Evolutionary conservation across 805 yeast genomes (phyloP).

Genomic region (Cyberlindnera samutprakarnensis): DNA sequence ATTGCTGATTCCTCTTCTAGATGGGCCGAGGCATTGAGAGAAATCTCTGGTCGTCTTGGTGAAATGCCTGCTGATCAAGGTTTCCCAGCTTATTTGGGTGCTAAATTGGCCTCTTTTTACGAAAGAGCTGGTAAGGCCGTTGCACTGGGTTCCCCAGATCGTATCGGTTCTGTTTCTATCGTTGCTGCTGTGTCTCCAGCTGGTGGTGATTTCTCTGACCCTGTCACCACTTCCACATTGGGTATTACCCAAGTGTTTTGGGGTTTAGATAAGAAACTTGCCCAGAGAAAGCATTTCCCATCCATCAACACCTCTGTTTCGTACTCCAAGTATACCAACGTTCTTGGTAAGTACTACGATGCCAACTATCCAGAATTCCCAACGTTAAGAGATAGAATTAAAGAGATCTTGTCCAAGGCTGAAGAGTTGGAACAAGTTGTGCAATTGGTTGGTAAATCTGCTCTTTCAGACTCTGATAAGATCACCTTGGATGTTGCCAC

Average conservation of each 20-base stretch:
- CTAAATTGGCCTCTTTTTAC: slow-evolving; percentile 96
- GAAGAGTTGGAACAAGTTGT: slow-evolving; percentile 99
- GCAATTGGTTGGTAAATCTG: slow-evolving; percentile 97
- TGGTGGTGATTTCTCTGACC: slow-evolving; percentile 99
- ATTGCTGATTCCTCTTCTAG: slow-evolving; percentile 99
- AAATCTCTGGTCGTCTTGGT: slow-evolving; percentile 99
- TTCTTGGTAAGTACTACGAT: slow-evolving; percentile 80
- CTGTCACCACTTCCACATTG: slow-evolving; percentile 95
- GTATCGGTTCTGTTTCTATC: slow-evolving; percentile 97
- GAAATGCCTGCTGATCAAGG: slow-evolving; percentile 99
- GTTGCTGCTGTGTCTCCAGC: slow-evolving; percentile 99
- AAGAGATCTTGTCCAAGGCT: slow-evolving; percentile 91
- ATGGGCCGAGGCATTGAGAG: slow-evolving; percentile 99
- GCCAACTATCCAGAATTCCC: slow-evolving; percentile 88
- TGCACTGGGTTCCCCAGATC: slow-evolving; percentile 93
- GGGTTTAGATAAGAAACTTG: slow-evolving; percentile 98
- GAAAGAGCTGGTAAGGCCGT: slow-evolving; percentile 98
- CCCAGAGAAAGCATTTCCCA: slow-evolving; percentile 99
- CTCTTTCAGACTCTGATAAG: slow-evolving; percentile 93
- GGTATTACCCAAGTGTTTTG: slow-evolving; percentile 99
- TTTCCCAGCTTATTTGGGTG: slow-evolving; percentile 99
- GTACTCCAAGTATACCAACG: slow-evolving; percentile 91
- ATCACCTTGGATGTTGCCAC: slow-evolving; percentile 90
- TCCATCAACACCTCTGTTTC: slow-evolving; percentile 95
- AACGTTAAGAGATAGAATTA: slow-evolving; percentile 79